phyloP scores from a whole-genome alignment of 225 moss, liverwort and hornwort species.

The Neckera pumila region DNA sequence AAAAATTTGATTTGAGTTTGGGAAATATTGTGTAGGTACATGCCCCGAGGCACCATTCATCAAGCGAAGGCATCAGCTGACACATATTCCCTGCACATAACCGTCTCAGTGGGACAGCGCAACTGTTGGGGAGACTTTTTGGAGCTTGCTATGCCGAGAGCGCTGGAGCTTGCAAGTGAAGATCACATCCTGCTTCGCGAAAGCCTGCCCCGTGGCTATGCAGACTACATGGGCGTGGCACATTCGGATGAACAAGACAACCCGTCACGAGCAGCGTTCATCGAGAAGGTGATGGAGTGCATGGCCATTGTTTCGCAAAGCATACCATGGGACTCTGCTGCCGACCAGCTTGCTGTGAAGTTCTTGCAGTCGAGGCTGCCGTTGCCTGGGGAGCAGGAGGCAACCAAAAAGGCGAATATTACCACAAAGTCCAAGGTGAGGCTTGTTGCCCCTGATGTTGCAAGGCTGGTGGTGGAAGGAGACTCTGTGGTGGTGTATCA shows the following conservation, averaged over 20 bases:
- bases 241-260: constrained; percentile 70
- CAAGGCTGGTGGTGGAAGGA: constrained; percentile 78
- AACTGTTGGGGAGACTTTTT: constrained; percentile 95
- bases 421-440: constrained; percentile 44
- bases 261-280: constrained; percentile 53
- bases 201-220: constrained; percentile 62
- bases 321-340: constrained; percentile 95
- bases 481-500: constrained; percentile 81
- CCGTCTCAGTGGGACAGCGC: constrained; percentile 87
- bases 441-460: constrained; percentile 72
- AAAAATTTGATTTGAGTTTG: not conserved
- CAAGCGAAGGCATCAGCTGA: constrained; percentile 72
- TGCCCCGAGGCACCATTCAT: constrained; percentile 96
- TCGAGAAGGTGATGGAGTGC: constrained; percentile 72
- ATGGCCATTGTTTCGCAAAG: constrained; percentile 76
- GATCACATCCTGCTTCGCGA: constrained; percentile 71
- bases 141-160: constrained; percentile 79
- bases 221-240: constrained; percentile 85
- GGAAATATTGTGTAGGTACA: constrained; percentile 62
- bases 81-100: constrained; percentile 76
- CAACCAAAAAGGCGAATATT: not conserved
- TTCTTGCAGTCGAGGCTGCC: constrained; percentile 73
- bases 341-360: constrained; percentile 84
- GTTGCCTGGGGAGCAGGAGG: constrained; percentile 31
- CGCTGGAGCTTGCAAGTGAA: constrained; percentile 80